Base-by-base conservation (phyloP, 2,329 filamentous ascomycete species). In the Fusarium sp. region DNA sequence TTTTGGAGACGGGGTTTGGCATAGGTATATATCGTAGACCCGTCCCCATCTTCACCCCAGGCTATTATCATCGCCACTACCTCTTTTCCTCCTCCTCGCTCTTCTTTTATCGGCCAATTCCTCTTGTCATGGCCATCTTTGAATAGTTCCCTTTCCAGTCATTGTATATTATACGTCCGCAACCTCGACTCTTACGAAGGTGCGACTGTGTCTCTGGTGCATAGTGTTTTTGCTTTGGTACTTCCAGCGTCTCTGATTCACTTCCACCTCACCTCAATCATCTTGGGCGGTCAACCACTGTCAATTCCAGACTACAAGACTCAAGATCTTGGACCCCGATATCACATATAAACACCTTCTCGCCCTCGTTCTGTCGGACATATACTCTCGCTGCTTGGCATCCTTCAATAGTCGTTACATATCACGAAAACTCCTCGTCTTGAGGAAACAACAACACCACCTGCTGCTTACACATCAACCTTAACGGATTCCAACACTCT, bases 21-120 rank as follows among this genome's bases (percentile, higher is more conserved):
- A 66, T 70, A 69, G 69, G 72, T 84, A 83, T 84, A 84, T 84
- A 84, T 83, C 80, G 77, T 78, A 78, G 77, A 77, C 77, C 79
- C 74, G 75, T 79, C 78, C 78, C 77, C 75, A 75, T 70, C 74
- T 73, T 75, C 71, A 72, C 75, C 74, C 65, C 62, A 63, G 49
- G 60, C 65, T 57, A 49, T 59, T 72, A 71, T 71, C 73, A 72
- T 75, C 63, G 72, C 64, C 65, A 71, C 67, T 71, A 70, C 70
- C 67, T 70, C 65, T 62, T 73, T 70, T 67, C 61, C 69, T 69
- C 69, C 67, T 70, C 69, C 62, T 66, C 60, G 61, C 62, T 67
- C 68, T 65, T 72, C 62, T 69, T 55, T 42, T 28, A 69, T 59
- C 65, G 61, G 68, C 65, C 69, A 69, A 67, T 71, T 75, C 65